Conservation (phyloP, 768 basidiomycete genomes). For the Hortiboletus campestris region DNA sequence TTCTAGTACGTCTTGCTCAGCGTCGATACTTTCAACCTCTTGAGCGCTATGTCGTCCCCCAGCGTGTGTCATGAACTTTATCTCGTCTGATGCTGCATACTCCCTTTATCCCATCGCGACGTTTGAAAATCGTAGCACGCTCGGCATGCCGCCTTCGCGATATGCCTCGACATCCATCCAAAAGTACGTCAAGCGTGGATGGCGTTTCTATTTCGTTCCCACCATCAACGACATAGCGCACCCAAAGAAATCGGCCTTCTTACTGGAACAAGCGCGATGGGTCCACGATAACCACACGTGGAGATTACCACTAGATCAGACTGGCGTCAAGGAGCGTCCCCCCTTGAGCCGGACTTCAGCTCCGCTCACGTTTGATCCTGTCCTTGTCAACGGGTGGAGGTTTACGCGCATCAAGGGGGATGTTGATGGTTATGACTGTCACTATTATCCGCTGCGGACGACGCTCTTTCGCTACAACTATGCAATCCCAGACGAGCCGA, state of each 20-base stretch:
- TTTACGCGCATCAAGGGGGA: not conserved
- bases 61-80: constrained; percentile 35
- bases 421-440: not conserved
- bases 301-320: constrained; percentile 30
- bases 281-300: constrained; percentile 33
- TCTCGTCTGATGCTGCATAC: constrained; percentile 41
- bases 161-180: constrained; percentile 7
- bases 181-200: constrained; percentile 41
- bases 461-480: constrained; percentile 30
- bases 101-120: constrained; percentile 42
- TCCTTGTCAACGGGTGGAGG: constrained; percentile 20
- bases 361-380: constrained; percentile 15
- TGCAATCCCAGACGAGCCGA: constrained; percentile 10
- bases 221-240: not conserved
- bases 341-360: constrained; percentile 10
- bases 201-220: constrained; percentile 9
- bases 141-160: constrained; percentile 17
- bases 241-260: constrained; percentile 12
- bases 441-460: constrained; percentile 4
- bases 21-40: not conserved
- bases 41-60: constrained; percentile 13
- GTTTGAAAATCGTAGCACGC: constrained; percentile 32
- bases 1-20: constrained; percentile 36
- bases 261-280: constrained; percentile 25
- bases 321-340: constrained; percentile 9